These are phyloP conservation scores for Erythrophleum ivorense DNA, from an alignment of 331 rosid species.

Conservation along the genomic window DNA sequence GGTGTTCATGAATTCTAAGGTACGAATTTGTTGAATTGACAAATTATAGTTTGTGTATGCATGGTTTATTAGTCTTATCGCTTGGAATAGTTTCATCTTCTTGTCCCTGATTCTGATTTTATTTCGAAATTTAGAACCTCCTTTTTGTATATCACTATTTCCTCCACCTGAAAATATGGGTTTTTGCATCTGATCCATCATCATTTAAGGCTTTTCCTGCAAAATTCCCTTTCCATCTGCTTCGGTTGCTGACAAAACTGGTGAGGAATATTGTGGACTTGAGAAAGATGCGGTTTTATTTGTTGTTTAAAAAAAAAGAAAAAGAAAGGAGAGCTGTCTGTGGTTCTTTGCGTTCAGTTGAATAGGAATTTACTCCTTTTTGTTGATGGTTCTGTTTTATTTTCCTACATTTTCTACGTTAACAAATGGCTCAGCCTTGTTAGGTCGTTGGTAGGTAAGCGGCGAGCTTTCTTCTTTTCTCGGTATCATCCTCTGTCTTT, in stretches of 20 bases:
- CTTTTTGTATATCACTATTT: constrained; percentile 7
- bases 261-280: background rate
- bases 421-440: constrained; percentile 46
- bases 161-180: constrained; percentile 4
- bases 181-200: constrained; percentile 48
- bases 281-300: constrained; percentile 3
- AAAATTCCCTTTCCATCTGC: constrained; percentile 23
- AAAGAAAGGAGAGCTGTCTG: constrained; percentile 9
- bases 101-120: constrained; percentile 34
- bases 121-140: constrained; percentile 7
- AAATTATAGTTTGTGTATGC: background rate
- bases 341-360: constrained; percentile 9
- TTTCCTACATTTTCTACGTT: constrained; percentile 45
- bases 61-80: background rate
- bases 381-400: constrained; percentile 21
- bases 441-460: constrained; percentile 77
- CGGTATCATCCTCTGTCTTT: constrained; percentile 13
- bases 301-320: background rate
- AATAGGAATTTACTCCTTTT: constrained; percentile 31
- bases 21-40: constrained; percentile 34
- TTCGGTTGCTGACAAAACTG: constrained; percentile 2
- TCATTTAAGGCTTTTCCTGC: constrained; percentile 19
- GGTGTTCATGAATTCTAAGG: constrained; percentile 39
- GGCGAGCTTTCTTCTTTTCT: constrained; percentile 37
- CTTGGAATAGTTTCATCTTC: background rate